Percentiles rank a stretch among this genome's conserved stretches.
phyloP scores from a whole-genome alignment of 108 stramenopile species.

The Thalassiosira profunda region DNA sequence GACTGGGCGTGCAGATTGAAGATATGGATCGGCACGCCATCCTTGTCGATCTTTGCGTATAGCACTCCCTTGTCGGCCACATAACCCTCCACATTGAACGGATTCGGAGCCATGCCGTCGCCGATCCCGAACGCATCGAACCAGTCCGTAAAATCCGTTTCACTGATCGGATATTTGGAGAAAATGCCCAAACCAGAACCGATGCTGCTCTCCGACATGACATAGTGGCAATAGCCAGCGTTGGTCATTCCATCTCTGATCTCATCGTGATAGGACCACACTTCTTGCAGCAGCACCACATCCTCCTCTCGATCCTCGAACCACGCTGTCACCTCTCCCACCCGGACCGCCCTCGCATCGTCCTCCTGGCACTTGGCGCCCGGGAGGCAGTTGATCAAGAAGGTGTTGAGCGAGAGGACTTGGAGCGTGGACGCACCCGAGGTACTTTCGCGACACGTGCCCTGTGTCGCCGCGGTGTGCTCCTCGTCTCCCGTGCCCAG shows the following conservation, averaged over 20 bases:
- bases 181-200: background rate
- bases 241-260: slow-evolving; percentile 10
- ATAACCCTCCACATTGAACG: background rate
- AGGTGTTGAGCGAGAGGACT: background rate
- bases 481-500: background rate
- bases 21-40: background rate
- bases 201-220: background rate
- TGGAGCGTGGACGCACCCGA: background rate
- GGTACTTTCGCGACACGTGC: slow-evolving; percentile 2
- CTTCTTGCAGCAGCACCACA: slow-evolving; percentile 11
- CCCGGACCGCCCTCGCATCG: background rate
- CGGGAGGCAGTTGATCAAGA: background rate
- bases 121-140: background rate
- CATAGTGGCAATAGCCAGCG: slow-evolving; percentile 19
- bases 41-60: background rate
- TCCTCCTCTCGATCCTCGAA: slow-evolving; percentile 8
- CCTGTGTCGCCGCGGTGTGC: slow-evolving; percentile 2
- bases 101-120: background rate
- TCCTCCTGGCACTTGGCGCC: background rate
- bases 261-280: slow-evolving; percentile 13
- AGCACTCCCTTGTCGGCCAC: background rate
- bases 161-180: background rate
- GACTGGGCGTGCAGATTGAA: slow-evolving; percentile 12
- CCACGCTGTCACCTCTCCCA: background rate
- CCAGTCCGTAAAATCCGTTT: background rate